Base-by-base conservation (phyloP, 2,329 filamentous ascomycete species). In the Cladosporium sp. region DNA sequence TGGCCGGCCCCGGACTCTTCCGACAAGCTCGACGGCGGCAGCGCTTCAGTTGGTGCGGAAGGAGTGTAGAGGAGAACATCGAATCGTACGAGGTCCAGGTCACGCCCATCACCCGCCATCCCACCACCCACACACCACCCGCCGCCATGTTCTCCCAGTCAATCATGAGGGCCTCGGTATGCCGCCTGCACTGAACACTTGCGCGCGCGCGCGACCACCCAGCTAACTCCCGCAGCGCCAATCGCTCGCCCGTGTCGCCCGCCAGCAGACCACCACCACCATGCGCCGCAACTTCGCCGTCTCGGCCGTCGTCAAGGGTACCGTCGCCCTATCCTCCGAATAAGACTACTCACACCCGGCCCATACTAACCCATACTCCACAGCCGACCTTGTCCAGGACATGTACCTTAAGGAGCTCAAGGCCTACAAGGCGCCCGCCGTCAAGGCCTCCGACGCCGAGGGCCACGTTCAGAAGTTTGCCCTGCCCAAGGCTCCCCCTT, bases 351-450 rank as follows among this genome's bases (percentile, higher is more conserved):
- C 30, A 38, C n/a, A 15, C n/a, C 25, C 25, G 43, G 43, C 14
- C 43, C 22, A 12, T 22, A 55, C 59, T 45, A 34, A 61, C 25
- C 15, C 39, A 11, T 6, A 5, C 6, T 25, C 61, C 97, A 17
- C 36, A 51, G 94, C 90, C 86, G 94, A 99, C 78, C 86, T 96
- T 72, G 90, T 99, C 70, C 94, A 97, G 80, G 93, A 97, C 76
- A 85, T 99, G 74, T 99, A 99, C 84, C 87, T 99, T 70, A 89
- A 88, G 77, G 92, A 97, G 80, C 87, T 99, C 74, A 94, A 93
- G 81, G 85, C 86, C 78, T 97, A 96, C 88, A 97, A 97, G 85
- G 81, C 87, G 65, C 82, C 89, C 59, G 81, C 86, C 67, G 75
- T 93, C 80, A 96, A 97, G 84, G 83, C 91, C 65, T 85, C 85